Evolutionary conservation across 495 filamentous ascomycete species (phyloP).

Genomic region (Aspergillus cavernicola): DNA sequence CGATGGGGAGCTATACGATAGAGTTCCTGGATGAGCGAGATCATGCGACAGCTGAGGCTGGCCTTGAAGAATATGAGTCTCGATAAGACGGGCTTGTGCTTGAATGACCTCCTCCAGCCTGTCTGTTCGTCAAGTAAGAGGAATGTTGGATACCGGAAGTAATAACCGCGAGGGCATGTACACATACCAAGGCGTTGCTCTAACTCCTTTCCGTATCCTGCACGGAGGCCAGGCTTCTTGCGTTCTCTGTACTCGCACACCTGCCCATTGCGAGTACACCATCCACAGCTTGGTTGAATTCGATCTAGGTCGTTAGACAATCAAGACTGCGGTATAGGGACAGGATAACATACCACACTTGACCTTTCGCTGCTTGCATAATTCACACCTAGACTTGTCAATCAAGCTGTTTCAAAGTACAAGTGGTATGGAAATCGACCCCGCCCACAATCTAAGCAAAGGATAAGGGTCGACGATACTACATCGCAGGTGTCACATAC

Average conservation of each 20-base stretch:
- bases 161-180: background rate
- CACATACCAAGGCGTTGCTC: constrained; percentile 65
- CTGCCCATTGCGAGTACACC: constrained; percentile 78
- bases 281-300: constrained; percentile 79
- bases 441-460: background rate
- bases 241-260: constrained; percentile 79
- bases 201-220: constrained; percentile 83
- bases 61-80: constrained; percentile 45
- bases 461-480: background rate
- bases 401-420: background rate
- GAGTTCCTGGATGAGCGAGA: constrained; percentile 22
- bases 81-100: constrained; percentile 44
- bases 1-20: constrained; percentile 42
- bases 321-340: background rate
- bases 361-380: constrained; percentile 82
- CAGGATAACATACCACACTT: constrained; percentile 57
- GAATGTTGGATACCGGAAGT: background rate
- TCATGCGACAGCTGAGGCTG: constrained; percentile 25
- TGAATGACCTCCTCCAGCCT: constrained; percentile 47
- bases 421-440: background rate
- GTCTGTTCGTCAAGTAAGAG: constrained; percentile 26
- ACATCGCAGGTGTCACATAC: background rate
- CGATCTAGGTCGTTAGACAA: constrained; percentile 45
- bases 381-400: constrained; percentile 59
- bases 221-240: constrained; percentile 79